Base-by-base conservation (phyloP, 768 basidiomycete species). In the Mrakia hoshinonis region DNA sequence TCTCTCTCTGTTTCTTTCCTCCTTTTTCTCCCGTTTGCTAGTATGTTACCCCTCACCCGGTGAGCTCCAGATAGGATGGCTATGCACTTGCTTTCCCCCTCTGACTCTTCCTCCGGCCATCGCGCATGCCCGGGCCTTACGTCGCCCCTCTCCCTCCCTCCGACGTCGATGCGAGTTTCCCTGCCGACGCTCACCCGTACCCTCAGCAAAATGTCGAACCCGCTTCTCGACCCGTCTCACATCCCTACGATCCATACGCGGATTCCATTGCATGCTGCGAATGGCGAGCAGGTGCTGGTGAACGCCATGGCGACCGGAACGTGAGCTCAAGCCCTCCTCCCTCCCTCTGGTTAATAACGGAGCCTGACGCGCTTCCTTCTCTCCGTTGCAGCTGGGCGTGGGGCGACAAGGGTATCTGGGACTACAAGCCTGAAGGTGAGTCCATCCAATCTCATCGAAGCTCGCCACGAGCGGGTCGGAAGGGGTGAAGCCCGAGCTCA, bases 381-480 rank as follows among this genome's bases (percentile, higher is more conserved):
- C 46, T 26, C 29, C 15, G 46, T 18, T 20, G 22, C 22, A 60
- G n/a, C 0, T 62, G 69, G 69, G 48, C 60, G 4, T 70, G 69
- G 69, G 69, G 69, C 2, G 69, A 70, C 36, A 62, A 24, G 3
- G 12, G 24, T 2, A 29, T 52, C 18, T 70, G 69, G 69, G 48
- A 61, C 38, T 70, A 61, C 46, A 63, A 51, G n/a, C 29, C 47
- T 2, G 48, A 52, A 43, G 69, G 69, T 63, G 3, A 26, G 60
- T 43, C 4, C 24, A 2, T 24, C 11, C n/a, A 18, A 3, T 22
- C 26, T 15, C 4, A 22, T 7, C 36, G 4, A 20, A 1, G 22
- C 43, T 26, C 60, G 3, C n/a, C 46, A 26, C 18, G 9, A 7
- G 9, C 46, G 29, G 11, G 20, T 10, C 1, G 39, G 26, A 46